Conservation (phyloP, 345 rosid species). For the Sisymbrium altissimum region DNA sequence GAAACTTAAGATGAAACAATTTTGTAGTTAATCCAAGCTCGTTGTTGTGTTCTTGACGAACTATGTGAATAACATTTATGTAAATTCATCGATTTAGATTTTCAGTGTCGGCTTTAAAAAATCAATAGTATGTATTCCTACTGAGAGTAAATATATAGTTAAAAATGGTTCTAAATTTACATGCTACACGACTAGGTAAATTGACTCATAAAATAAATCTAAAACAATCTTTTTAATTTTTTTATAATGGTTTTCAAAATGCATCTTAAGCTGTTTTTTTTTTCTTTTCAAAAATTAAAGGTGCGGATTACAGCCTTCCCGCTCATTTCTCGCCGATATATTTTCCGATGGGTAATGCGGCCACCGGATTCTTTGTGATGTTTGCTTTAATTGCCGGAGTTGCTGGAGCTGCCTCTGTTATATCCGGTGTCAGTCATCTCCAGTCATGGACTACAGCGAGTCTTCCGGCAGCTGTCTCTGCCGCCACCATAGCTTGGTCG, state of each 20-base stretch:
- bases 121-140: background rate
- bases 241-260: background rate
- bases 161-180: background rate
- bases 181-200: background rate
- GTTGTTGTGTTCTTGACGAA: background rate
- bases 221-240: background rate
- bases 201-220: background rate
- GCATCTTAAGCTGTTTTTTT: background rate
- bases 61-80: background rate
- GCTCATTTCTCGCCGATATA: conserved; percentile 87
- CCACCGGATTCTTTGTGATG: conserved; percentile 86
- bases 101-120: background rate
- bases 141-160: background rate
- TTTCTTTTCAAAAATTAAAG: conserved; percentile 42
- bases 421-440: conserved; percentile 64
- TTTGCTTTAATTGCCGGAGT: conserved; percentile 84
- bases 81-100: background rate
- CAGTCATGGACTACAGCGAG: conserved; percentile 55
- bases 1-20: background rate
- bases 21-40: background rate
- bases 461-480: conserved; percentile 73
- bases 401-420: conserved; percentile 74
- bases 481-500: conserved; percentile 79
- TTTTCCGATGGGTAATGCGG: conserved; percentile 96
- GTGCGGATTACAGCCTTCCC: conserved; percentile 65